Conservation (phyloP, 495 filamentous ascomycete species). For the Immersiella caudata region DNA sequence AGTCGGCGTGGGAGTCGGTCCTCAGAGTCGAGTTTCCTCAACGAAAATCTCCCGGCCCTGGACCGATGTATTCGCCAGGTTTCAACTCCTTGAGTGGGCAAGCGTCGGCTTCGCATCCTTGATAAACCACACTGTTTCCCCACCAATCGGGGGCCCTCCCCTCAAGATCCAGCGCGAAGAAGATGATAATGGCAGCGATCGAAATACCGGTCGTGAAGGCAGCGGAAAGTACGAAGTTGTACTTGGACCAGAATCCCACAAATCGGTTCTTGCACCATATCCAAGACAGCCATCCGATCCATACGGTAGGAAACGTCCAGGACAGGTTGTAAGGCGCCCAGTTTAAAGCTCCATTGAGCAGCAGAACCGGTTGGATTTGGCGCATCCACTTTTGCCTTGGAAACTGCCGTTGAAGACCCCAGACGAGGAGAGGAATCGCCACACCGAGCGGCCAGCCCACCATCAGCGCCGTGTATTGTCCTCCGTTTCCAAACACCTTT, state of each 20-base stretch:
- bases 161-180: conserved; percentile 39
- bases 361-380: conserved; percentile 41
- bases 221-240: conserved; percentile 43
- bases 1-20: too few species aligned
- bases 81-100: conserved; percentile 33
- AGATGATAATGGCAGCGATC: conserved; percentile 42
- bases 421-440: conserved; percentile 34
- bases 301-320: conserved; percentile 39
- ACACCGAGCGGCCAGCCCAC: conserved; percentile 42
- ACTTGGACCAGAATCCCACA: conserved; percentile 31
- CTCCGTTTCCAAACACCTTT: conserved; percentile 41
- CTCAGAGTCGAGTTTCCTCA: too few species aligned
- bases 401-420: conserved; percentile 28
- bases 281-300: conserved; percentile 42
- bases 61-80: conserved; percentile 42
- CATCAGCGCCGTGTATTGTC: conserved; percentile 42
- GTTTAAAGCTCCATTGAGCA: conserved; percentile 36
- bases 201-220: conserved; percentile 40
- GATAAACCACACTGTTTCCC: conserved; percentile 38
- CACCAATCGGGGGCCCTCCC: conserved; percentile 39
- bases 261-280: conserved; percentile 43
- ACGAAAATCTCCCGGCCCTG: conserved; percentile 39
- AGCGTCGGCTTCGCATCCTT: conserved; percentile 38
- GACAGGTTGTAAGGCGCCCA: conserved; percentile 43
- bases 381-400: conserved; percentile 34